Evolutionary conservation across 495 filamentous ascomycete genomes (phyloP), one percentile per base, ranked within the genome.

Genomic region (Ascodesmis nigricans): DNA sequence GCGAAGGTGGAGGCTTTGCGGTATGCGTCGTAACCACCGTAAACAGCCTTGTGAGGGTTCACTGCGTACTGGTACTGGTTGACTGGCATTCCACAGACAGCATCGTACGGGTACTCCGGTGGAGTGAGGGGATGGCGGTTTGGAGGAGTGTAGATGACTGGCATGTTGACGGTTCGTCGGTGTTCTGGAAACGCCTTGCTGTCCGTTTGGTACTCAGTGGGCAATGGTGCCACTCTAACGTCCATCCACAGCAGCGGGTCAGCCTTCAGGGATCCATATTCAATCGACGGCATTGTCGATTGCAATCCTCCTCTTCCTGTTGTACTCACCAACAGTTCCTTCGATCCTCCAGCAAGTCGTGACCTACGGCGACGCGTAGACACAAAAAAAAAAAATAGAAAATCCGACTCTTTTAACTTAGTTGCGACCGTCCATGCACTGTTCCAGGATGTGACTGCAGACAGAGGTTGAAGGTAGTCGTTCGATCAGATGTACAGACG

Each of bases 341-440:
- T 42, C 44, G 34, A 25, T 15, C 26, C 33, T 30, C 40, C 36
- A 28, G 38, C 38, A 37, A 42, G 40, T 22, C 38, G 47, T 35
- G 44, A 47, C 25, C 47, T 52, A 52, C 48, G 48, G 35, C 36
- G 37, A 38, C 38, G 29, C 47, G 48, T 51, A 47, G 46, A 43
- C 21, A 33, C 47, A 43, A 31, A 25, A 25, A 24, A 25, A 26
- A 14, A 48, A 35, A 29, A 42, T 48, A 48, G 39, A 27, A 18
- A 34, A 23, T 25, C 20, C 31, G 29, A n/a, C n/a, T 22, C 26
- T 7, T 30, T 21, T 22, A 24, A 27, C 38, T 42, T 50, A 51
- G 25, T 42, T 20, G 24, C 38, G 33, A 25, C 35, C 38, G 38
- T 43, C 47, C 47, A 51, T 51, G 29, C 47, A 51, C 43, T 33